These are phyloP conservation scores for Colletotrichum agaves DNA, from an alignment of 2,329 filamentous ascomycete genomes.

Conservation along the genomic window DNA sequence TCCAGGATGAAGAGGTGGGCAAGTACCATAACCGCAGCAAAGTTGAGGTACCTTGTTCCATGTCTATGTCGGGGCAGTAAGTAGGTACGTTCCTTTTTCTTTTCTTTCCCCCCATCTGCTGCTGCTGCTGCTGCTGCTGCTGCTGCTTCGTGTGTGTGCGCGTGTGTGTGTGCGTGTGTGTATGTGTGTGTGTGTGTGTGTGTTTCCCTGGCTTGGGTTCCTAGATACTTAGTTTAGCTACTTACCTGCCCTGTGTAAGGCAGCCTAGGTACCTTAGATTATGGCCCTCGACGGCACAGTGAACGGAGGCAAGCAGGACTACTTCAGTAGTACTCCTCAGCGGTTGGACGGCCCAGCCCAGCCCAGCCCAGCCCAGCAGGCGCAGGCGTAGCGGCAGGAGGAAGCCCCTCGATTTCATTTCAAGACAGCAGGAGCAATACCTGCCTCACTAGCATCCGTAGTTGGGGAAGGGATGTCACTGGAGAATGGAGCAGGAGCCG, in stretches of 20 bases:
- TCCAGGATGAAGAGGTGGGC: neutral
- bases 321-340: neutral
- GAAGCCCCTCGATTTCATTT: neutral
- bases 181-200: no score
- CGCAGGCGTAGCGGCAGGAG: slow-evolving; percentile 3
- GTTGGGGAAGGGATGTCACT: slow-evolving; percentile 1
- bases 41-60: slow-evolving; percentile 1
- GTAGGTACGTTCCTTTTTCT: neutral
- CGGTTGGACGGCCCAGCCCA: slow-evolving; percentile 1
- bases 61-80: neutral
- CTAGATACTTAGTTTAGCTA: no score
- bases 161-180: no score
- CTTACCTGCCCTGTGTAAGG: neutral
- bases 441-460: no score
- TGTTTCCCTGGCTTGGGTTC: no score
- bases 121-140: no score
- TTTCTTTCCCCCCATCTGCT: neutral
- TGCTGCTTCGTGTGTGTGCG: no score
- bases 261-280: neutral
- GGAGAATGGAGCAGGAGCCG: neutral
- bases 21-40: no score
- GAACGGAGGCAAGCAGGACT: neutral
- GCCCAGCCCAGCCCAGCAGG: slow-evolving; percentile 7
- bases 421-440: neutral
- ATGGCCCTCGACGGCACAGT: no score